Percentiles rank a stretch among this genome's conserved stretches.
These are phyloP conservation scores for Coemansia sp. DNA, from an alignment of 192 early-diverging fungal species.

Conservation along the genomic window DNA sequence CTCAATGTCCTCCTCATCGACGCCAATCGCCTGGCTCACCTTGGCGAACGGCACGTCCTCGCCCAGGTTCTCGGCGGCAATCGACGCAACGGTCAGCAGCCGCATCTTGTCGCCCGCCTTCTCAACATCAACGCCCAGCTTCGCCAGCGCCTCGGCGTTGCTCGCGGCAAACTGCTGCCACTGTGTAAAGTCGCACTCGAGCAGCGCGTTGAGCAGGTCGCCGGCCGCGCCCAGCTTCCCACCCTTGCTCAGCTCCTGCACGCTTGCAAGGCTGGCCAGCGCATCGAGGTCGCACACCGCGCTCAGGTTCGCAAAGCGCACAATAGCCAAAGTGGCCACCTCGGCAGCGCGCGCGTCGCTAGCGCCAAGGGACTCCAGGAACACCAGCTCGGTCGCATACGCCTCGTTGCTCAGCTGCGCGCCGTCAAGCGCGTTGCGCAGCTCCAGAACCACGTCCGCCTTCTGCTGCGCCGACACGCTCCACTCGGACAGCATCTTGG, in stretches of 20 bases:
- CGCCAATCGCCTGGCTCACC: conserved; percentile 73
- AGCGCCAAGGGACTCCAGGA: conserved; percentile 60
- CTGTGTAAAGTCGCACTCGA: conserved; percentile 32
- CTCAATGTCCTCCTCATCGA: conserved; percentile 83
- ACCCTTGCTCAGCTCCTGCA: conserved; percentile 69
- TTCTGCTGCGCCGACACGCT: not conserved
- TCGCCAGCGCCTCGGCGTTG: conserved; percentile 55
- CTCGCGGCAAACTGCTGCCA: conserved; percentile 54
- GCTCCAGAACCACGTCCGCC: conserved; percentile 64
- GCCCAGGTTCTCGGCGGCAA: conserved; percentile 69
- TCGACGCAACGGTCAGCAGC: conserved; percentile 73
- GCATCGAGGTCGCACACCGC: conserved; percentile 79
- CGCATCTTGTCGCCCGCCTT: conserved; percentile 79
- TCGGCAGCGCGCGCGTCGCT: conserved; percentile 49
- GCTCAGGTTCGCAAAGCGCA: conserved; percentile 61
- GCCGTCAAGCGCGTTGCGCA: conserved; percentile 31
- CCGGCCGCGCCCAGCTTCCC: conserved; percentile 67
- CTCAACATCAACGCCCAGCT: conserved; percentile 56
- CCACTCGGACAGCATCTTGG: conserved; percentile 30
- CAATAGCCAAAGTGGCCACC: conserved; percentile 64
- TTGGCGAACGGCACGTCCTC: conserved; percentile 68
- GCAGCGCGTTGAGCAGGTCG: conserved; percentile 54
- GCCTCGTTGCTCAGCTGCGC: conserved; percentile 34
- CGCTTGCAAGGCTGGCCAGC: conserved; percentile 59
- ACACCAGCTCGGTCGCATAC: conserved; percentile 53